Evolutionary conservation across 2,329 filamentous ascomycete genomes (phyloP), one percentile per base, ranked within the genome.

Genomic region (Xylaria sp.): DNA sequence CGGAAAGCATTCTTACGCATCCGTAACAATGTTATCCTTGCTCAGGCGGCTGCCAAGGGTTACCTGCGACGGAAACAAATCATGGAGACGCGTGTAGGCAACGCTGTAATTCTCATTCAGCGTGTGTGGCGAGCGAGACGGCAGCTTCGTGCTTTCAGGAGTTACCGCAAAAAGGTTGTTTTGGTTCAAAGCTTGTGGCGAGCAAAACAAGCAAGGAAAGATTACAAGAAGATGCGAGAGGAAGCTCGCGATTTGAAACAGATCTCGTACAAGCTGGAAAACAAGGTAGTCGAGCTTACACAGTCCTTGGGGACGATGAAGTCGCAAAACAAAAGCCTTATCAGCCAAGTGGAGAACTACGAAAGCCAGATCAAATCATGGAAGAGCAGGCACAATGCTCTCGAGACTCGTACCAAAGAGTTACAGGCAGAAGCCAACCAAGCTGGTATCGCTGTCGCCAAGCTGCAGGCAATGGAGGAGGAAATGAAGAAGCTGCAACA

Each of bases 211-310:
- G 94, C 95, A 58, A 88, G 95, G 69, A 87, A 84, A 69, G 89
- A 87, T 51, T 99, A 99, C 84, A 98, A 97, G 87, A 88, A 83
- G 71, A 81, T 96, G 65, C 92, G 95, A 70, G 94, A 97, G 78
- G 95, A 99, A 79, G 95, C 95, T 68, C 91, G 95, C 74, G 96
- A 99, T 82, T 87, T 99, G 77, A 98, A 98, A 84, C 94, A 98
- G 79, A 99, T 99, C 71, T 98, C 95, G 2, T 99, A 99, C 84
- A 98, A 97, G 83, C 83, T 99, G 72, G 95, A 99, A 78, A 98
- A 99, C 85, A 99, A 99, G 87, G 95, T 99, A 66, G 92, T 99
- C 66, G 95, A 99, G 81, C 86, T 99, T 73, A 99, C 95, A 1
- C 95, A 99, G 78, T 92, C 90, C 52, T 80, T 99, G 71, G 94